Percentiles rank a stretch among this genome's conserved stretches.
phyloP scores from a whole-genome alignment of 1,284 basidiomycete species.

The Fomitopsis palustris region DNA sequence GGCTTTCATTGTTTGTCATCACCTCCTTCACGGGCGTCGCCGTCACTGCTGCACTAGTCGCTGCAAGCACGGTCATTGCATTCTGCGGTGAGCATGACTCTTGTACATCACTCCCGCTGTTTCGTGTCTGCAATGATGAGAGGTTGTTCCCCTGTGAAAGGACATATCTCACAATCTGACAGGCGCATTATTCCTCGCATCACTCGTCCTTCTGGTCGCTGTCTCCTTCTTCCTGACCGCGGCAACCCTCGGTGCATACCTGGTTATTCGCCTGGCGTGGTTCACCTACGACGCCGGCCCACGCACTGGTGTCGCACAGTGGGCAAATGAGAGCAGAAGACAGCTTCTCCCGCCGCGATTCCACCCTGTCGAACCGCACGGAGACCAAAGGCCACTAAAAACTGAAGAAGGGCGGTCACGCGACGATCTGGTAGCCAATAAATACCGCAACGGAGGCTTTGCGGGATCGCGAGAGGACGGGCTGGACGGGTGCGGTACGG shows the following conservation, averaged over 20 bases:
- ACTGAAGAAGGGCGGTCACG: neutral
- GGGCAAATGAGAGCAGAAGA: slow-evolving; percentile 5
- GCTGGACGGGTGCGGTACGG: neutral
- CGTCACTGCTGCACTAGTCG: slow-evolving; percentile 2
- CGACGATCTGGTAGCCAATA: neutral
- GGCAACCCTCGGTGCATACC: slow-evolving; percentile 1
- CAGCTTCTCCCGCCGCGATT: neutral
- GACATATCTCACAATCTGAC: neutral
- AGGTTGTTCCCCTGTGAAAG: neutral
- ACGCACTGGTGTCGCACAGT: neutral
- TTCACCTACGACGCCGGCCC: neutral
- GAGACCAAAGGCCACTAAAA: neutral
- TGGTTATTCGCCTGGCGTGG: slow-evolving; percentile 2
- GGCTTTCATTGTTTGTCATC: slow-evolving; percentile 8
- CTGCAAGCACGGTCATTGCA: neutral
- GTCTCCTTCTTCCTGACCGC: slow-evolving; percentile 6
- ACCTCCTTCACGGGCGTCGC: slow-evolving; percentile 4
- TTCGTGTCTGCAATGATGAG: no score
- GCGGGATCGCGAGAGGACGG: neutral
- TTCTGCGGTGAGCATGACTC: slow-evolving; percentile 3
- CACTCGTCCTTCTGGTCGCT: slow-evolving; percentile 2
- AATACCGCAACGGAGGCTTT: no score
- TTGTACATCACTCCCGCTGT: neutral
- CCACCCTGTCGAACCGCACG: neutral
- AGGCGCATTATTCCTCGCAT: slow-evolving; percentile 3